Percentiles rank a stretch among this genome's conserved stretches.
Evolutionary conservation across 257 asterid species (phyloP).

Genomic region (Plectranthus barbatus): DNA sequence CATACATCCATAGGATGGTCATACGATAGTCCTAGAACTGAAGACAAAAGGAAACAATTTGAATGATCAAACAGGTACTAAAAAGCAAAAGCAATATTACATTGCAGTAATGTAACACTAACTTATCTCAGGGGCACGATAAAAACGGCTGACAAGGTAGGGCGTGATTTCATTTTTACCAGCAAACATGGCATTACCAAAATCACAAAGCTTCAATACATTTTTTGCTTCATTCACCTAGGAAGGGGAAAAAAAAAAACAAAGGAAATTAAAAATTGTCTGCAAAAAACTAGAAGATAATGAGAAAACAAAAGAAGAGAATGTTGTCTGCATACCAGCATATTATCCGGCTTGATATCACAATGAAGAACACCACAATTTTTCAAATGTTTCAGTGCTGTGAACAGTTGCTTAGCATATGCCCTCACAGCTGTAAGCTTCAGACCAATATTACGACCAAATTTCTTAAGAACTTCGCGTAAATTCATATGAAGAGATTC

Average conservation of each 20-base stretch:
- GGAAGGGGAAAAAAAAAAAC: constrained; percentile 5
- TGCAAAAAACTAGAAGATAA: not conserved
- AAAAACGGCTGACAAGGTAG: constrained; percentile 96
- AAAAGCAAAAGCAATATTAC: constrained; percentile 1
- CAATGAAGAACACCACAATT: constrained; percentile 97
- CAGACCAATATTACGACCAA: constrained; percentile 99
- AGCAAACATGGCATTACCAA: constrained; percentile 99
- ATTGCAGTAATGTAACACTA: constrained; percentile 21
- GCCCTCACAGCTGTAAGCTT: constrained; percentile 96
- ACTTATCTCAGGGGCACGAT: constrained; percentile 99
- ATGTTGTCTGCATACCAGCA: constrained; percentile 58
- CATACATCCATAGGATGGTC: constrained; percentile 98
- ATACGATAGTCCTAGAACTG: constrained; percentile 87
- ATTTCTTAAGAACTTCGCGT: constrained; percentile 95
- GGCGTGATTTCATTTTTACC: constrained; percentile 98
- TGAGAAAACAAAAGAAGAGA: constrained; percentile 3
- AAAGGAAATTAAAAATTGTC: constrained; percentile 5
- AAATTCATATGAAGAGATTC: constrained; percentile 99
- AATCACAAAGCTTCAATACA: constrained; percentile 90
- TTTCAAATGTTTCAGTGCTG: constrained; percentile 80
- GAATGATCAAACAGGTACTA: not conserved
- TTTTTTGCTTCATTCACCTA: constrained; percentile 95
- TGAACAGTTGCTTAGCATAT: constrained; percentile 95
- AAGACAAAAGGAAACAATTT: constrained; percentile 6
- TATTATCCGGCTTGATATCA: constrained; percentile 98